Base-by-base conservation (phyloP, 2,329 filamentous ascomycete species). In the Periconia macrospinosa region DNA sequence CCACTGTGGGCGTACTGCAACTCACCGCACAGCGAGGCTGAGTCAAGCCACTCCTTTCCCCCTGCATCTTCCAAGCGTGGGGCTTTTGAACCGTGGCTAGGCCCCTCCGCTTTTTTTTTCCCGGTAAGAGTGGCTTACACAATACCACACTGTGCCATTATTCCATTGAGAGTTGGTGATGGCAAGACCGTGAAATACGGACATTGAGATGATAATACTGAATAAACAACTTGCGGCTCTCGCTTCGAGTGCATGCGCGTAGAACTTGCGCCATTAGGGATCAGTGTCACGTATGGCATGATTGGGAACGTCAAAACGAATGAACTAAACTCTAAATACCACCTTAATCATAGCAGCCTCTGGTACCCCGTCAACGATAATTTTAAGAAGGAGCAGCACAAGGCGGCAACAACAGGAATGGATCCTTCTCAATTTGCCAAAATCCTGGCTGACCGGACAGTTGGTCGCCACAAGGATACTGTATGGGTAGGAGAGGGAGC, bases 231-330 rank as follows among this genome's bases (percentile, higher is more conserved):
- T n/a, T n/a, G 23, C 23, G 23, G 5, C 8, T 27, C 75, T 1
- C 84, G 81, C 63, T 79, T 76, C 57, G 76, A 83, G 54, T 81
- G 79, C 1, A 62, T 84, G 46, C 75, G 82, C 8, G 76, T 84
- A 15, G 81, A 84, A 61, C 65, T 83, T 6, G 68, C 59, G 52
- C 81, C 80, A 1, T 76, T 78, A 33, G 72, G 68, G 11, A 74
- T 78, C 19, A 63, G 68, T 13, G 75, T 78, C 8, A 59, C 76
- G 3, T 76, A 70, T 0, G 65, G 77, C 10, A 67, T 84, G n/a
- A 85, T 83, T 2, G 83, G 83, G 11, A 81, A 83, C 11, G 81
- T 85, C 30, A 76, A 80, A 63, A 80, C 77, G 47, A 78, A 79
- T 23, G 83, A 84, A 57, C 76, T 79, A 1, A 75, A 80, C n/a